A percentile compares a stretch with the other conserved stretches of the same genome.
phyloP scores from a whole-genome alignment of 495 filamentous ascomycete species.

The Tuber aestivum region DNA sequence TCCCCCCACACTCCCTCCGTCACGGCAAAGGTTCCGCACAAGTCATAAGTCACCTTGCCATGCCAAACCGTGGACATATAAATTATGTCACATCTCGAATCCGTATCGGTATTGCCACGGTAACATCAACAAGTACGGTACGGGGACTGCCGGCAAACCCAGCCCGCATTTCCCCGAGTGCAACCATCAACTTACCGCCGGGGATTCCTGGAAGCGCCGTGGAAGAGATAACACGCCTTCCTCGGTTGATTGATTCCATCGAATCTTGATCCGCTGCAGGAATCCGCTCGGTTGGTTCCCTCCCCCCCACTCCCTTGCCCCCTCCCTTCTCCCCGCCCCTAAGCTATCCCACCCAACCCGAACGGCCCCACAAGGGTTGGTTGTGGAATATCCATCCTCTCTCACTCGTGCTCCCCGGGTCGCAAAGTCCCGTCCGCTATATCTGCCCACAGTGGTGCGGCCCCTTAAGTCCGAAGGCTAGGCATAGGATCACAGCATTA shows the following conservation, averaged over 20 bases:
- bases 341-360: background rate
- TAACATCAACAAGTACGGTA: background rate
- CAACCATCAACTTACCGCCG: background rate
- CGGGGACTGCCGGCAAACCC: background rate
- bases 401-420: too few relatives aligned
- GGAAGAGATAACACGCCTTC: background rate
- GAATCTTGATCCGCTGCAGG: background rate
- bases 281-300: background rate
- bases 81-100: slow-evolving; percentile 2
- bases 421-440: too few relatives aligned
- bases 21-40: background rate
- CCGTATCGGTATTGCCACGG: background rate
- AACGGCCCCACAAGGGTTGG: background rate
- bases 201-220: background rate
- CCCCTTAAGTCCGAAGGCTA: background rate
- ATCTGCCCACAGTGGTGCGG: too few relatives aligned
- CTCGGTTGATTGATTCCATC: background rate
- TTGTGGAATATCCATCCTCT: background rate
- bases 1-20: background rate
- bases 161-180: background rate
- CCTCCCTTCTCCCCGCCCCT: too few relatives aligned
- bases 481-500: too few relatives aligned
- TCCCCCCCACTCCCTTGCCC: background rate
- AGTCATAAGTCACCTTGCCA: background rate
- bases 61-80: background rate